Evolutionary conservation across 768 basidiomycete species (phyloP).

Genomic region (Agaricus subrufescens): DNA sequence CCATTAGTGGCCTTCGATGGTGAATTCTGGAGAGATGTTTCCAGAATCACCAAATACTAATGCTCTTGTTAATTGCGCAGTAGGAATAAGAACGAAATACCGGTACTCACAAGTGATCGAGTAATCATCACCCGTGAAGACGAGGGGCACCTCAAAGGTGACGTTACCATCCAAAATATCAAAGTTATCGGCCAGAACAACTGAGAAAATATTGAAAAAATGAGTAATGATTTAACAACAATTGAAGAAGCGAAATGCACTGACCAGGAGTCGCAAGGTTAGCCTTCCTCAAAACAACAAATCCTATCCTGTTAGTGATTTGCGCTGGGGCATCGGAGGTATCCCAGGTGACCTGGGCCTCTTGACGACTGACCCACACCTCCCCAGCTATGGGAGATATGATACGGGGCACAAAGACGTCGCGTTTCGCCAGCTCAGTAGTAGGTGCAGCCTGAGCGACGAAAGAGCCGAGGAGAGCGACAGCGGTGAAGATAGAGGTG

Average conservation of each 20-base stretch:
- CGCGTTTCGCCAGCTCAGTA: constrained; percentile 25
- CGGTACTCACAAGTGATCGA: constrained; percentile 33
- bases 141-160: constrained; percentile 29
- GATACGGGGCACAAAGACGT: constrained; percentile 45
- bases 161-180: constrained; percentile 31
- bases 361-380: constrained; percentile 36
- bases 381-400: constrained; percentile 27
- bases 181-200: constrained; percentile 30
- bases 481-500: constrained; percentile 6
- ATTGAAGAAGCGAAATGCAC: not conserved
- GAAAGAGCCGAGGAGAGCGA: constrained; percentile 12
- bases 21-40: constrained; percentile 14
- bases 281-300: constrained; percentile 36
- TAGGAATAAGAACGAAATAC: not conserved
- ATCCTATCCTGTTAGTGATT: constrained; percentile 45
- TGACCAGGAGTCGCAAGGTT: constrained; percentile 25
- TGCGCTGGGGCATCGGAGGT: constrained; percentile 33
- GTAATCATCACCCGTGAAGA: constrained; percentile 28
- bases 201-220: constrained; percentile 5
- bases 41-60: constrained; percentile 30
- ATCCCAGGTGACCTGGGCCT: constrained; percentile 44
- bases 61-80: not conserved
- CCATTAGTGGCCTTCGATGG: not conserved
- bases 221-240: not conserved
- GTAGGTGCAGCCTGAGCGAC: constrained; percentile 17